Base-by-base conservation (phyloP, 768 basidiomycete genomes). In the Sarcomyxa edulis region DNA sequence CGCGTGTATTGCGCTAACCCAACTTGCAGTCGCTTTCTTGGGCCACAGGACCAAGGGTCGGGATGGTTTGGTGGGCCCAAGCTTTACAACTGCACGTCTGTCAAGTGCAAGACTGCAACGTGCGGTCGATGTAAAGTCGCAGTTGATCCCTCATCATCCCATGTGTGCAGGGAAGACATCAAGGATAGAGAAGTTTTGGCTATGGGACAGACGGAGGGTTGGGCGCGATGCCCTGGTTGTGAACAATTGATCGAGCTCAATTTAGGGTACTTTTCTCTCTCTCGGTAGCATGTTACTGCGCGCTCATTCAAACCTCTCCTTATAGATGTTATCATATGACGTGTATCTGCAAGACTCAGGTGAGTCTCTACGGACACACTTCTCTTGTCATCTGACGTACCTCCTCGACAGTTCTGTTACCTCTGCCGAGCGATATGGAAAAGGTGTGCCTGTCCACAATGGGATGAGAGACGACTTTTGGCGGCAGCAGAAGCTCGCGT, bases 191-290 rank as follows among this genome's bases (percentile, higher is more conserved):
- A 65, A 30, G 53, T 81, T 4, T 60, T 54, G 12, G 65, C 59
- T 3, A 63, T 79, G 3, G 76, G 76, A 0, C 48, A 49, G 2
- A 46, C 59, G 20, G 43, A 69, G 31, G 59, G 62, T 10, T 82
- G 77, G 80, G 76, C 81, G 47, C 79, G 74, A 0, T 84, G 81
- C 48, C 79, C 80, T 0, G 64, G 65, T 6, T 84, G 81, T 48
- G 49, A 62, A 5, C 59, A 66, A 11, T 62, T 83, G 32, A 66
- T 83, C 25, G 81, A 84, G 45, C 64, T 80, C 9, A 40, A 40
- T 26, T 22, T 40, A 23, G 39, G 39, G 4, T 40, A n/a, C n/a
- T n/a, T n/a, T n/a, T n/a, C n/a, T n/a, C n/a, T n/a, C n/a, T n/a
- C n/a, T n/a, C n/a, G n/a, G n/a, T n/a, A n/a, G n/a, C n/a, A n/a